Evolutionary conservation across 208 protist species (phyloP).

Genomic region (Leishmania arabica): DNA sequence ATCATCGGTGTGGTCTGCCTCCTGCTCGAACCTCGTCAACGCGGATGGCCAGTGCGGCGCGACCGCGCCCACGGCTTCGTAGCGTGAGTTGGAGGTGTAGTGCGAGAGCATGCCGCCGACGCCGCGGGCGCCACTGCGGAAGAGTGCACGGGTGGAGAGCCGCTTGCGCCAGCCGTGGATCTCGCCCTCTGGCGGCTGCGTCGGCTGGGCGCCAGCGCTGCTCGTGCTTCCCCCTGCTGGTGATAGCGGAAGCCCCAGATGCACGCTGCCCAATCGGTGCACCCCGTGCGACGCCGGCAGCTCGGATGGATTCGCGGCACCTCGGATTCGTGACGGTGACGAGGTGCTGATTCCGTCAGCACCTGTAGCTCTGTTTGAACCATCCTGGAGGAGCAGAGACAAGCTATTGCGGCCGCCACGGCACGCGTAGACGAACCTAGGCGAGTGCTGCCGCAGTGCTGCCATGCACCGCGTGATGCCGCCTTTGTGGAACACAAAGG

Average conservation of each 20-base stretch:
- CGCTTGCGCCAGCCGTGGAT: slow-evolving; percentile 13
- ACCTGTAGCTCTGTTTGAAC: too few species aligned
- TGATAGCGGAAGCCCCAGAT: neutral
- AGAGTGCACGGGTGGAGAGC: neutral
- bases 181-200: neutral
- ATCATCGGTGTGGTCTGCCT: neutral
- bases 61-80: neutral
- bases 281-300: neutral
- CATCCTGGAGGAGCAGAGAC: neutral
- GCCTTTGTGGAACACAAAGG: slow-evolving; percentile 44
- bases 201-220: neutral
- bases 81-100: neutral
- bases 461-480: slow-evolving; percentile 39
- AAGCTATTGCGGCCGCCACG: neutral
- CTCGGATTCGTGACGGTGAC: neutral
- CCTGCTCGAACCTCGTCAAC: neutral
- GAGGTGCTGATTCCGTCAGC: neutral
- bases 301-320: neutral
- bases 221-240: neutral
- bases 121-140: neutral
- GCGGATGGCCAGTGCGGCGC: neutral
- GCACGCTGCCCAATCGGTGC: neutral
- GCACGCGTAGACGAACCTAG: slow-evolving; percentile 16
- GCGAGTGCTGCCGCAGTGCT: slow-evolving; percentile 22
- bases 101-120: slow-evolving; percentile 2